Evolutionary conservation across 106 monocot genomes (phyloP), one percentile per base, ranked within the genome.

Genomic region (Apostasia ramifera): DNA sequence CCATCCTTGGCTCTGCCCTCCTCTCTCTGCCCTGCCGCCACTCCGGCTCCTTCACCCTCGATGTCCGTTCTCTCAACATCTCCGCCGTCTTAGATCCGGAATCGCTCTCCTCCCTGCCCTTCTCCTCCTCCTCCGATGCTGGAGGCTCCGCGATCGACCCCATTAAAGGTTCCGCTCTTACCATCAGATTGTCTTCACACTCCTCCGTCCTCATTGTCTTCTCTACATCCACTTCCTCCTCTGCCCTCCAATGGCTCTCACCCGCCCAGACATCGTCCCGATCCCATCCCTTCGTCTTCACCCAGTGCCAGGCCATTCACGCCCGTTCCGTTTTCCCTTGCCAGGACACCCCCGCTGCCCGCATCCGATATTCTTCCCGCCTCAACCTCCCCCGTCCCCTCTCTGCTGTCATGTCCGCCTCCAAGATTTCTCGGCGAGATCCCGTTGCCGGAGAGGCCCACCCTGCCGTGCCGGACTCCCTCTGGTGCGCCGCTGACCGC

Each of bases 281-380:
- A 1, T 1, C 59, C 40, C 77, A 77, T 47, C 95, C 91, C 8
- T 97, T 92, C 67, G 91, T 89, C 49, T 97, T 76, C 84, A 91
- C 95, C 14, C 95, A 95, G 77, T 95, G 95, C 68, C 91, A 95
- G 61, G 45, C 95, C 66, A 82, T 86, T 58, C 95, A 97, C 75
- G 92, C 86, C 67, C 79, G 95, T n/a, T 89, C 92, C 63, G 47
- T 97, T 62, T 97, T 97, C 86, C 95, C 95, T 14, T 92, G 95
- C 84, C 95, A 92, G 68, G 95, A 97, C 82, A 97, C 95, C 44
- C 95, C 95, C 47, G 91, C 95, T 11, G 95, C 92, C 3, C 74
- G 95, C 13, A 67, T 97, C 62, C 61, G 67, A 55, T 97, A 79
- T 81, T 73, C 82, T 12, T 86, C 84, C 39, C 71, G 59, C 44